Evolutionary conservation across 148 eudicot species (phyloP).

Genomic region (Euryodendron excelsum): DNA sequence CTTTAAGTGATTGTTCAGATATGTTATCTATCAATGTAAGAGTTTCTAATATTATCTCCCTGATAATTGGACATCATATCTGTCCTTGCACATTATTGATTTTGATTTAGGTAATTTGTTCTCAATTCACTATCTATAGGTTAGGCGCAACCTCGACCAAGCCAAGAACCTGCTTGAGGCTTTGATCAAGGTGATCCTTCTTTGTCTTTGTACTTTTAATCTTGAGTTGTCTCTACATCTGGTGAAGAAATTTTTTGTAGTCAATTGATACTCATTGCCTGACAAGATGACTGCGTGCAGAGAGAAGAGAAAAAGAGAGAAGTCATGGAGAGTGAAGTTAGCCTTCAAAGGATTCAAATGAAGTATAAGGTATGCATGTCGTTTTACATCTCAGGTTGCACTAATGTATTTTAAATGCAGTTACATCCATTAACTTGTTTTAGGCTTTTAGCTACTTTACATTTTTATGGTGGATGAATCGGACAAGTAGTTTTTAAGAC

Average conservation of each 20-base stretch:
- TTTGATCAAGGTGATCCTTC: slow-evolving; percentile 60
- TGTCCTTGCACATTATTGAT: not conserved
- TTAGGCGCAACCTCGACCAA: slow-evolving; percentile 95
- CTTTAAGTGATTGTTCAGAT: not conserved
- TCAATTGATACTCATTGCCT: not conserved
- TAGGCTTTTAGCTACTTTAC: no score
- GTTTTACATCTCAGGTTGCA: slow-evolving; percentile 6
- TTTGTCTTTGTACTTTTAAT: slow-evolving; percentile 7
- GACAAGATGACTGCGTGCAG: slow-evolving; percentile 39
- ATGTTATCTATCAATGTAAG: not conserved
- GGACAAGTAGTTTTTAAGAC: not conserved
- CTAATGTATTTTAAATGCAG: slow-evolving; percentile 1
- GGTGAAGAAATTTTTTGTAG: not conserved
- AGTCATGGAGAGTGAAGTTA: slow-evolving; percentile 83
- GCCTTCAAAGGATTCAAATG: slow-evolving; percentile 88
- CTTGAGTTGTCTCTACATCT: not conserved
- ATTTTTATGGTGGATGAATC: not conserved
- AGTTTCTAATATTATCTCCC: slow-evolving; percentile 5
- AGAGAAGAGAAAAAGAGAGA: slow-evolving; percentile 98
- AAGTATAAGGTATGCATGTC: slow-evolving; percentile 72
- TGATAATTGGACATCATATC: slow-evolving; percentile 3
- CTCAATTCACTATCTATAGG: slow-evolving; percentile 39
- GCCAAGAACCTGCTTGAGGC: slow-evolving; percentile 85
- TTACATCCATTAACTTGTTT: not conserved
- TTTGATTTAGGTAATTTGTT: slow-evolving; percentile 2